Base-by-base conservation (phyloP, 371 early-diverging fungal species). In the Mucor racemosus region DNA sequence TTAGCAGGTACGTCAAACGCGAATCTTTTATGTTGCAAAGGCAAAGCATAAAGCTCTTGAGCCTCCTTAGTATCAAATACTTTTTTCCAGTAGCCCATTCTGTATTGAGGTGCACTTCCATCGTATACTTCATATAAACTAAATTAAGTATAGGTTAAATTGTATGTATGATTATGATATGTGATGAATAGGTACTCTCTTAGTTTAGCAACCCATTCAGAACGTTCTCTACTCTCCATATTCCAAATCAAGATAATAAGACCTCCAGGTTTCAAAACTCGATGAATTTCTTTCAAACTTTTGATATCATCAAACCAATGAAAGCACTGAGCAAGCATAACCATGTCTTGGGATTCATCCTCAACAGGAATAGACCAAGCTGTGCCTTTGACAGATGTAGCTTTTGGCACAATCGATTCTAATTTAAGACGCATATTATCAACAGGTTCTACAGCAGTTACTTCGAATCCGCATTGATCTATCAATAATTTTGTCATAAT, bases 281-380 rank as follows among this genome's bases (percentile, higher is more conserved):
- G 80, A 38, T 76, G 72, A n/a, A 84, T 73, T 61, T 87, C 87
- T 8, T 50, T 41, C 8, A 87, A 60, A 21, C 79, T 76, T 34
- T 73, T 60, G 7, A 79, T 54, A 56, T 80, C 76, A 48, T 79
- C 84, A 71, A 85, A 87, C 87, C 87, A 87, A 58, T 87, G 87
- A 42, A 86, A 87, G 7, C 85, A 84, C 59, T 87, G 87, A 13
- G 86, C 87, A 15, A 84, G 66, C 14, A 80, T 64, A 3, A 87
- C 76, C 4, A 67, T 73, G 35, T 84, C 81, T 31, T 83, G 78
- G 5, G 84, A 80, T 8, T 63, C 68, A 21, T 59, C 50, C 2
- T 75, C 60, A 0, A 84, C 55, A 7, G 86, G 84, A 35, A 84
- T 82, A 7, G 70, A 60, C 75, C 75, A 78, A 8, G 84, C 64